These are phyloP conservation scores for Hygrocybe punicea DNA, from an alignment of 768 basidiomycete species.

Conservation along the genomic window DNA sequence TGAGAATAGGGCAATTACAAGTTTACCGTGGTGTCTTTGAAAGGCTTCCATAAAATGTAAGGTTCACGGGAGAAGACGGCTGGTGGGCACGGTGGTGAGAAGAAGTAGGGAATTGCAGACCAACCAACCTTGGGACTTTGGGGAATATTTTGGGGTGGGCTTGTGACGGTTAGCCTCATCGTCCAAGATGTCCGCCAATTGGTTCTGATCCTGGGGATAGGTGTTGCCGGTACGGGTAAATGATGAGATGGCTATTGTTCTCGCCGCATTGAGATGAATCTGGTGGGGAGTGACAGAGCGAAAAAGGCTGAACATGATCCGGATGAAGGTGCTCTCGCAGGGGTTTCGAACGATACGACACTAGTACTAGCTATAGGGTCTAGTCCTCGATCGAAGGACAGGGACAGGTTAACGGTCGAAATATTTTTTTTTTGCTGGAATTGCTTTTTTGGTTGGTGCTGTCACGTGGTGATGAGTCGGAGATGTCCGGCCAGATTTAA, in stretches of 20 bases:
- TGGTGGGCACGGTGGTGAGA: not conserved
- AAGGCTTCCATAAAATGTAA: constrained; percentile 8
- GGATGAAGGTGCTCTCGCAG: not conserved
- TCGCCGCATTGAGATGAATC: not conserved
- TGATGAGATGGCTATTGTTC: not conserved
- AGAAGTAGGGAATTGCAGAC: not conserved
- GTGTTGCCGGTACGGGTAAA: not conserved
- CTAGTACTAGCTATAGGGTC: no score
- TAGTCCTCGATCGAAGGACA: no score
- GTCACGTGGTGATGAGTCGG: not conserved
- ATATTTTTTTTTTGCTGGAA: no score
- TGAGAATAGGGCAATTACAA: not conserved
- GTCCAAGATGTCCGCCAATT: not conserved
- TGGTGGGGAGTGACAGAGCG: not conserved
- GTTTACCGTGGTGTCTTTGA: constrained; percentile 1
- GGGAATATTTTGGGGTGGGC: not conserved
- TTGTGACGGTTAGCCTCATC: not conserved
- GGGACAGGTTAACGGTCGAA: no score
- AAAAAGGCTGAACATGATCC: constrained; percentile 6
- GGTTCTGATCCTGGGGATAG: not conserved
- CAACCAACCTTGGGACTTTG: not conserved
- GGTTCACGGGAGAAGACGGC: not conserved
- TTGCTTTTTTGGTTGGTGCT: no score
- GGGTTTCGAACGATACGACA: not conserved
- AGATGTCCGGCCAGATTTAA: not conserved